Conservation (phyloP, 257 asterid genomes). For the Solanum tarapatanum region DNA sequence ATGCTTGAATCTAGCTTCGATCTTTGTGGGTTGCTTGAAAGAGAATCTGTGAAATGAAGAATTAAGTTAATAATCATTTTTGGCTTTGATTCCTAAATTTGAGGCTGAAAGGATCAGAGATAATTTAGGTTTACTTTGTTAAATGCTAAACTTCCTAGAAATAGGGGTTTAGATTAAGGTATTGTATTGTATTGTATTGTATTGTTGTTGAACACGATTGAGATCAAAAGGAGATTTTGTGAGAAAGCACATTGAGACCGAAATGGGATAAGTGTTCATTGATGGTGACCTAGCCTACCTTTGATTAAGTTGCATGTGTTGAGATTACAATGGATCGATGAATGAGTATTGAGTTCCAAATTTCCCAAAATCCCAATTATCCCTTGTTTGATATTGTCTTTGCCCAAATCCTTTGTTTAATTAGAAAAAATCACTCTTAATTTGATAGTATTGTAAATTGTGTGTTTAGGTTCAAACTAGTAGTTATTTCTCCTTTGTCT, state of each 20-base stretch:
- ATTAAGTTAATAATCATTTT: too few relatives aligned
- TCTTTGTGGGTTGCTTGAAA: background rate
- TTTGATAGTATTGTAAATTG: too few relatives aligned
- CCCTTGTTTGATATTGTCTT: background rate
- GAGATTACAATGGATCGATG: background rate
- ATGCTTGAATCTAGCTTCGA: too few relatives aligned
- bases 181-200: too few relatives aligned
- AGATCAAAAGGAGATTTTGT: background rate
- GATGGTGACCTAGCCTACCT: background rate
- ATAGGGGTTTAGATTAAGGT: background rate
- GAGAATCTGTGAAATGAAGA: background rate
- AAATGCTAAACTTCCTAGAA: background rate
- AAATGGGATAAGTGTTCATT: background rate
- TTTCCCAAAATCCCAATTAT: background rate
- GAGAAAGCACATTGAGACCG: background rate
- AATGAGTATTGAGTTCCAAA: background rate
- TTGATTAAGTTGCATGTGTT: background rate
- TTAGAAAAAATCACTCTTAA: background rate
- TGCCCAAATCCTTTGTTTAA: background rate
- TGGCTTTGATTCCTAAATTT: background rate
- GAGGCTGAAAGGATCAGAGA: background rate
- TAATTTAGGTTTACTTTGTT: background rate
- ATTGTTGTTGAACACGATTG: background rate
- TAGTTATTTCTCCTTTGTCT: background rate
- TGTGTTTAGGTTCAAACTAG: background rate